Evolutionary conservation across 2,329 filamentous ascomycete genomes (phyloP), one percentile per base, ranked within the genome.

Genomic region (Fusarium sp.): DNA sequence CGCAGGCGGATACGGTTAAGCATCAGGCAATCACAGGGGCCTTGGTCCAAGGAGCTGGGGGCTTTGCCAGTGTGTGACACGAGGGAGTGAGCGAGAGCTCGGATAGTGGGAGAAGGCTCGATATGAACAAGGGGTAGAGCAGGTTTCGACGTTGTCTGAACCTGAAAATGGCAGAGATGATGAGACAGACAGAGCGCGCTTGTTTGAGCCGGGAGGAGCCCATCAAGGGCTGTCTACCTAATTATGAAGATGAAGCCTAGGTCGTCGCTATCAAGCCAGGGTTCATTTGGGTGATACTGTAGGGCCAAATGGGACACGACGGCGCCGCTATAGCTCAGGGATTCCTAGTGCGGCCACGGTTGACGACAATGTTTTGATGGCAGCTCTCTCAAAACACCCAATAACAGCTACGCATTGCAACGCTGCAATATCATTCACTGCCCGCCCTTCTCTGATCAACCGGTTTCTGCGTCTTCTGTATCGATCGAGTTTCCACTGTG

Each of bases 1-100:
- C 68, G 59, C 18, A 71, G 68, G 68, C 60, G 64, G 68, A 70
- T 68, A 70, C 68, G 64, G 68, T 70, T 68, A 71, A 70, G 65
- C 63, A 70, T 58, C 66, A 61, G 64, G 59, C 68, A 61, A 65
- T 64, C 67, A 61, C 54, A 71, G 58, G 62, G 67, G 54, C 37
- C 40, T 37, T 61, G 27, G 51, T 62, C 51, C 34, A 63, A 62
- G 43, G 65, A 44, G 62, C 44, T 28, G 39, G 58, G 51, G 31
- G 9, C 13, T 39, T 54, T 36, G 62, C 43, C 44, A 54, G 57
- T 70, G 57, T 70, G 66, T 70, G 56, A 71, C 68, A 71, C 56
- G 53, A 58, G 53, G 40, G 51, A 62, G 60, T 40, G 39, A 62
- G 60, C 28, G 39, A 64, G 46, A 34, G 34, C 30, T 64, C n/a